These are phyloP conservation scores for Chrysoporthe austroafricana DNA, from an alignment of 2,329 filamentous ascomycete species.

Conservation along the genomic window DNA sequence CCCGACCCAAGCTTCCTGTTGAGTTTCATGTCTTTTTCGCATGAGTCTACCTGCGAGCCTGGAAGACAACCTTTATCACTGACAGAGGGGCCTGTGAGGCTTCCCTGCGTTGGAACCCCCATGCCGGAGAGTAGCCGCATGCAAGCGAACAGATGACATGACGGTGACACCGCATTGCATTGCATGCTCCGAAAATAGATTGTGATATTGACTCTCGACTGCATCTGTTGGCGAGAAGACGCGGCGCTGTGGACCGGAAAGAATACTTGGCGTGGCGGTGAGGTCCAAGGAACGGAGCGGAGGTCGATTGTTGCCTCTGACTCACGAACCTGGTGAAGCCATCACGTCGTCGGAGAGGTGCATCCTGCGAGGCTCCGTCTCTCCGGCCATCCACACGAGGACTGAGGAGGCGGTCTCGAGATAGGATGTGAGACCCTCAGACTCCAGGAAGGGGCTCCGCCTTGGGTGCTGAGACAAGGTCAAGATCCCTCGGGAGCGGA, in stretches of 20 bases:
- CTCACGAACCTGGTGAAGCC: background rate
- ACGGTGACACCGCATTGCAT: background rate
- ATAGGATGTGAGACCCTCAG: background rate
- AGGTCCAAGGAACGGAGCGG: background rate
- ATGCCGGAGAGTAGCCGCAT: background rate
- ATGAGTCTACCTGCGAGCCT: background rate
- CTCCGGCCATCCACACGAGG: background rate
- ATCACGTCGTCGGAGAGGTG: too few relatives aligned
- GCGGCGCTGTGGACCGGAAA: background rate
- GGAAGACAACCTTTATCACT: background rate
- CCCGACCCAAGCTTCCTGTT: background rate
- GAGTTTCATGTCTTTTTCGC: background rate
- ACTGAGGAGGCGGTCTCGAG: background rate
- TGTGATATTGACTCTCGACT: conserved; percentile 23
- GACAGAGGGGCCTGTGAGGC: too few relatives aligned
- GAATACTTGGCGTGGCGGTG: background rate
- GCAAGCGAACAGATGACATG: background rate
- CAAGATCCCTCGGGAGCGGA: background rate
- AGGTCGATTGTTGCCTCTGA: too few relatives aligned
- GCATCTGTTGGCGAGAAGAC: background rate
- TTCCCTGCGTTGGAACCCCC: too few relatives aligned
- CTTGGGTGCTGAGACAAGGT: background rate
- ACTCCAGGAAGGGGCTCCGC: background rate
- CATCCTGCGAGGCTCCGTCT: background rate
- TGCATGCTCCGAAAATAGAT: conserved; percentile 18